Percentiles rank a stretch among this genome's conserved stretches.
Conservation (phyloP, 306 rosid species). For the Malus orientalis region DNA sequence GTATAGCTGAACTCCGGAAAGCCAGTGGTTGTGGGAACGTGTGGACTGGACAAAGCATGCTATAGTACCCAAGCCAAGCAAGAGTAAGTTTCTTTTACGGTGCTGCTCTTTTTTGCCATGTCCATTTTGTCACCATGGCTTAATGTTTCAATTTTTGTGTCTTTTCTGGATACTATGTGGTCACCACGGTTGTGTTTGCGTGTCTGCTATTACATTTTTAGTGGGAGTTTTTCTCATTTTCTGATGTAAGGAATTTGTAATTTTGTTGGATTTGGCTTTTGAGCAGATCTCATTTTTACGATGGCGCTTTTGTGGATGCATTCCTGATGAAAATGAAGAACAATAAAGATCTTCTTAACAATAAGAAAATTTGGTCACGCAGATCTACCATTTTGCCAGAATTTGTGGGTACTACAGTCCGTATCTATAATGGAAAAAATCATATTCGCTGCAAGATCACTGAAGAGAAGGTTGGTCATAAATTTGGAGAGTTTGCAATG, state of each 20-base stretch:
- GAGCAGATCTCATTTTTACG: slow-evolving; percentile 43
- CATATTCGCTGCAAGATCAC: slow-evolving; percentile 24
- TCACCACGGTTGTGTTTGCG: not conserved
- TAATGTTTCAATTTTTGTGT: not conserved
- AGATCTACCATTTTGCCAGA: slow-evolving; percentile 27
- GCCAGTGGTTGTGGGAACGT: slow-evolving; percentile 38
- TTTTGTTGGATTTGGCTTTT: not conserved
- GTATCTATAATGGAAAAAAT: slow-evolving; percentile 18
- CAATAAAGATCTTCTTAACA: slow-evolving; percentile 18
- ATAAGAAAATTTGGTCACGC: slow-evolving; percentile 26
- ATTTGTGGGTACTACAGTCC: slow-evolving; percentile 16
- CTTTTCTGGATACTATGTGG: not conserved
- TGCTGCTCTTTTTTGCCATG: not conserved
- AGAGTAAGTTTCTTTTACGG: slow-evolving; percentile 29
- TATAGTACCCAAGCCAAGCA: slow-evolving; percentile 54
- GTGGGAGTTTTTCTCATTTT: not conserved
- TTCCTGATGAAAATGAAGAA: slow-evolving; percentile 22
- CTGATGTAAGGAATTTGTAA: not conserved
- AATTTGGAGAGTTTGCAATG: slow-evolving; percentile 28
- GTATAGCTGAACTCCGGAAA: slow-evolving; percentile 47
- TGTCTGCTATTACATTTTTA: not conserved
- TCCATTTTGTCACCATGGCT: not conserved
- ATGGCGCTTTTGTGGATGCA: slow-evolving; percentile 24
- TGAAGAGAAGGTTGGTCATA: slow-evolving; percentile 29
- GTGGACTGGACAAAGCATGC: slow-evolving; percentile 33